Percentiles rank a stretch among this genome's conserved stretches.
Evolutionary conservation across 306 rosid genomes (phyloP).

Genomic region (Vicia faba): DNA sequence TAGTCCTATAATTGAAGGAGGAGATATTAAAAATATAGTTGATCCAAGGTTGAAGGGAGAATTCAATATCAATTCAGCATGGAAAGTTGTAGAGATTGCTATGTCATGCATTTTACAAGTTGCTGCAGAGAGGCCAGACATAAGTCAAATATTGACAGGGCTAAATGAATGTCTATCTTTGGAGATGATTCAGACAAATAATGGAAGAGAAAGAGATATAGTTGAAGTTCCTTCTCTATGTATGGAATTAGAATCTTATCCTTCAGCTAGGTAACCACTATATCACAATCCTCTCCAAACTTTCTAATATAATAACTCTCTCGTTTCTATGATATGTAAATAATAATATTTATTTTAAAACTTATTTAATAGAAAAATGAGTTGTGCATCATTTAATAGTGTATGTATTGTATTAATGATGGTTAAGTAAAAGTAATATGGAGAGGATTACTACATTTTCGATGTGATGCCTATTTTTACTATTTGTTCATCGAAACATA

Average conservation of each 20-base stretch:
- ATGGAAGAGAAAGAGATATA: background rate
- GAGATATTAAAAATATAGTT: conserved; percentile 34
- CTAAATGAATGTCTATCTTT: conserved; percentile 37
- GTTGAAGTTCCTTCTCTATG: background rate
- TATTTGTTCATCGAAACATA: too few species aligned
- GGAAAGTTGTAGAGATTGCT: conserved; percentile 40
- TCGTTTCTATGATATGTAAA: too few species aligned
- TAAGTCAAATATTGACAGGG: conserved; percentile 29
- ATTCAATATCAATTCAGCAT: conserved; percentile 32
- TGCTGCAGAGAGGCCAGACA: conserved; percentile 40
- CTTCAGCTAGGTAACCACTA: background rate
- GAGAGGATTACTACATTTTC: too few species aligned
- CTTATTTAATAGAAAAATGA: too few species aligned
- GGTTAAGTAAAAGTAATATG: too few species aligned
- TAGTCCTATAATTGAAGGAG: conserved; percentile 31
- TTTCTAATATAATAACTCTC: too few species aligned
- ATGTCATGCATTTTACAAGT: conserved; percentile 22
- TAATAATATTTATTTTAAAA: too few species aligned
- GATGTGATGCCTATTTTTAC: too few species aligned
- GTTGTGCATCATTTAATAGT: too few species aligned
- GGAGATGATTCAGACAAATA: conserved; percentile 15
- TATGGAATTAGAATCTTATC: too few species aligned
- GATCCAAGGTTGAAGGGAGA: conserved; percentile 41
- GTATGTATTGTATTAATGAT: too few species aligned
- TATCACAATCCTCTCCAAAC: too few species aligned